Percentiles rank a stretch among this genome's conserved stretches.
These are phyloP conservation scores for Cicer yamashitae DNA, from an alignment of 306 rosid species.

Conservation along the genomic window DNA sequence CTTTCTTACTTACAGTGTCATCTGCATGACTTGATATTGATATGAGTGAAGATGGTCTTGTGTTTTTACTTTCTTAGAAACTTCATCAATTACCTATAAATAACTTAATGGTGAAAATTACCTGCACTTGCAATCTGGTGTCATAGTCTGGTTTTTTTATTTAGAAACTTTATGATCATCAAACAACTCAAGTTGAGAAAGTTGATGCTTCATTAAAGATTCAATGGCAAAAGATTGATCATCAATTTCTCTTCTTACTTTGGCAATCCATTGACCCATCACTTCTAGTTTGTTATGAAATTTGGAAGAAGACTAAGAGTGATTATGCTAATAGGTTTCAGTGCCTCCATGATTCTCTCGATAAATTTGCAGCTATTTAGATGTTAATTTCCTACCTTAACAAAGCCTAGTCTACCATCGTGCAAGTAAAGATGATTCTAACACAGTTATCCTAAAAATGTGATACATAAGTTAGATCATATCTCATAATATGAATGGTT, in stretches of 20 bases:
- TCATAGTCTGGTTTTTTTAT: neutral
- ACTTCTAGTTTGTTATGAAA: neutral
- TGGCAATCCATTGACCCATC: neutral
- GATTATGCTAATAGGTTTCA: neutral
- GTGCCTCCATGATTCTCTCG: neutral
- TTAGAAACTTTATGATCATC: neutral
- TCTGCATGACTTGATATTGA: too few relatives aligned
- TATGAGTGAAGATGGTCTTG: too few relatives aligned
- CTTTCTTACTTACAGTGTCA: too few relatives aligned
- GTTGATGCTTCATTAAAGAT: neutral
- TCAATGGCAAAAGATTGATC: neutral
- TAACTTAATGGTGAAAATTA: neutral
- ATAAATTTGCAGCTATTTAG: neutral
- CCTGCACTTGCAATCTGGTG: neutral
- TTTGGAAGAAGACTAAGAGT: neutral
- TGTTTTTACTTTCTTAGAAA: neutral
- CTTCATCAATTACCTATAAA: too few relatives aligned
- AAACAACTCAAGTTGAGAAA: neutral
- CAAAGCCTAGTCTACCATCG: neutral
- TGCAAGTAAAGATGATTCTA: neutral
- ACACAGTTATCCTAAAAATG: neutral
- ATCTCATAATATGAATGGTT: neutral
- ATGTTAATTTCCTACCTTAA: neutral
- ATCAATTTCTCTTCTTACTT: neutral
- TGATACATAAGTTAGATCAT: neutral